Base-by-base conservation (phyloP, 352 stramenopile genomes). In the Thalassiosira oceanica region DNA sequence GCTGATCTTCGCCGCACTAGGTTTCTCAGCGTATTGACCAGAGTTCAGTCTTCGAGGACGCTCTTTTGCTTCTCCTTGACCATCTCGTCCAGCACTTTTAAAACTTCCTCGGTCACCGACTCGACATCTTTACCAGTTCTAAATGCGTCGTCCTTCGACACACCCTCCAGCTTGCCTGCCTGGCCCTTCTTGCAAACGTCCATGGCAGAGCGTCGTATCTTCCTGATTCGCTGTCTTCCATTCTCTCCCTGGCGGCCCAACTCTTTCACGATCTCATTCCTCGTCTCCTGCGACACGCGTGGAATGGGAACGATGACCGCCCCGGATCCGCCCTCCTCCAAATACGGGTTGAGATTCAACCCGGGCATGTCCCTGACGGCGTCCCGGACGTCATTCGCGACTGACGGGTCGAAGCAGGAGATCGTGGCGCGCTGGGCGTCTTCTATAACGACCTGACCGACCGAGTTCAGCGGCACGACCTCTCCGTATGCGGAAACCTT, bases 121-220 rank as follows among this genome's bases (percentile, higher is more conserved):
- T 91, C 80, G 41, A 91, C 74, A 18, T 91, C 80, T 39, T 88
- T 88, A 1, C 52, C 74, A 13, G 68, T 56, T n/a, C 80, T 68
- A 78, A 89, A 91, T 16, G 80, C 83, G 57, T 91, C 83, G 77
- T 91, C 83, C 35, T 91, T 88, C 1, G 72, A 86, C 58, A 89
- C 67, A 20, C 80, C 78, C 20, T 80, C 61, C 2, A 91, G 36
- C 55, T 89, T 88, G 18, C 83, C 83, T 64, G 85, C 57, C 45
- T 85, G 79, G 2, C 80, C 83, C 37, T 80, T 74, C 42, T 89
- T 91, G 10, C 85, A 49, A 43, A 78, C 37, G 58, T 88, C 75
- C 68, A 85, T 83, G 6, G 73, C 74, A 43, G 66, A 72, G n/a
- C 79, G 61, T 60, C 83, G 63, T 24, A 91, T 77, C 44, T 68